Evolutionary conservation across 257 asterid genomes (phyloP), one percentile per base, ranked within the genome.

Genomic region (Petunia secreta): DNA sequence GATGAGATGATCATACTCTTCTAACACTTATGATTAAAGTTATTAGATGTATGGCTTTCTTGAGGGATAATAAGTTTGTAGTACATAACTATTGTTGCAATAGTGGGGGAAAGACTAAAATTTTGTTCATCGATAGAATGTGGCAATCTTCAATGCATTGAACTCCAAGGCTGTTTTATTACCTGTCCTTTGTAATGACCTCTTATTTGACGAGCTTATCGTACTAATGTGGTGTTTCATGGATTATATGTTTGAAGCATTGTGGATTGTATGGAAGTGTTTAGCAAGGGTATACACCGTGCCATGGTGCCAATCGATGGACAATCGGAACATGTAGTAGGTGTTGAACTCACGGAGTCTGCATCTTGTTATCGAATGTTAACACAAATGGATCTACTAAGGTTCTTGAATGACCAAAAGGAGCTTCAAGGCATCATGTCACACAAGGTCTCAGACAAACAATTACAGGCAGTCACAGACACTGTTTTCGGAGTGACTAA

Each of bases 251-350:
- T 10, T 1, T 48, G 77, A 83, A 93, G 97, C 84, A 75, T 92
- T 77, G 80, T 90, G 8, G 99, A 95, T 80, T 93, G 97, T 74
- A 92, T 95, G 97, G 98, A 95, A 88, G 94, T 95, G 43, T 89
- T 95, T 8, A 88, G 99, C 91, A 92, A 92, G 86, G 98, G 98
- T 58, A 88, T 95, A 69, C 99, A 93, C 82, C 80, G 98, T 3
- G 94, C 98, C n/a, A 76, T 93, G 77, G 95, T 95, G n/a, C 99
- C 97, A 0, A 67, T 90, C 0, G 96, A 88, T 77, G 85, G 97
- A 84, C 93, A 91, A 16, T 75, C 80, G 55, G 98, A 93, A n/a
- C 89, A 87, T n/a, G 54, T 87, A 76, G 82, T 84, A 0, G 98
- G 97, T 40, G 97, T 91, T 0, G 96, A 93, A 46, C 96, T 95